Evolutionary conservation across 2,329 filamentous ascomycete species (phyloP).

Genomic region (Stemphylium vesicarium): DNA sequence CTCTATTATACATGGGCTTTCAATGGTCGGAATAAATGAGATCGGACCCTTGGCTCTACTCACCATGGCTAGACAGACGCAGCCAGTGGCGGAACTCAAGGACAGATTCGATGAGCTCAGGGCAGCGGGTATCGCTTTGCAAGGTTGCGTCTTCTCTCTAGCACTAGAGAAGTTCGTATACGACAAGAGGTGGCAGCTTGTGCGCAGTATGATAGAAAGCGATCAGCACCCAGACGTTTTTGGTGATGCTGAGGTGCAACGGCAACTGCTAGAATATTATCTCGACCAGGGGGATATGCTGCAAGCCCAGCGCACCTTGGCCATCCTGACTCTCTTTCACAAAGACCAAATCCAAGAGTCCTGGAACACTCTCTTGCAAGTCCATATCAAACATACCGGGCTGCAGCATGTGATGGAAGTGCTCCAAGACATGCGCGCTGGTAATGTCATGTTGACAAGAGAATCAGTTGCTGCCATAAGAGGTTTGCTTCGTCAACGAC

Average conservation of each 20-base stretch:
- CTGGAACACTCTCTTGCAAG: constrained; percentile 58
- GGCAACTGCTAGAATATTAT: constrained; percentile 60
- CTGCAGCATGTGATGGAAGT: constrained; percentile 39
- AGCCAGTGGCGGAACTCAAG: constrained; percentile 62
- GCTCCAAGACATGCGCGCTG: constrained; percentile 59
- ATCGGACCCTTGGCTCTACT: constrained; percentile 80
- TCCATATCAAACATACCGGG: constrained; percentile 42
- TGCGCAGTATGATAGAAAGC: constrained; percentile 60
- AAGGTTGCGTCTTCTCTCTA: constrained; percentile 68
- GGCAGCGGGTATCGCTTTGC: constrained; percentile 67
- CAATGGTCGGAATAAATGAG: constrained; percentile 71
- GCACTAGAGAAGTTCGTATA: constrained; percentile 69
- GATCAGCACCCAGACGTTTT: constrained; percentile 71
- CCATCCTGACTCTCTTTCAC: constrained; percentile 57
- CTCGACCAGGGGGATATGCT: constrained; percentile 58
- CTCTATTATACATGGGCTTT: constrained; percentile 71
- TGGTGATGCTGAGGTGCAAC: constrained; percentile 62
- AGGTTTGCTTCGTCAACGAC: constrained; percentile 49
- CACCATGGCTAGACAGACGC: constrained; percentile 73
- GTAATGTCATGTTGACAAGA: constrained; percentile 51
- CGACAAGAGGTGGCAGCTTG: constrained; percentile 60
- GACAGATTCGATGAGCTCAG: constrained; percentile 67
- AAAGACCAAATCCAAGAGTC: constrained; percentile 46
- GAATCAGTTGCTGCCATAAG: constrained; percentile 53
- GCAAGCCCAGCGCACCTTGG: constrained; percentile 63